These are phyloP conservation scores for Thalassiosira mediterranea DNA, from an alignment of 352 stramenopile genomes.

Conservation along the genomic window DNA sequence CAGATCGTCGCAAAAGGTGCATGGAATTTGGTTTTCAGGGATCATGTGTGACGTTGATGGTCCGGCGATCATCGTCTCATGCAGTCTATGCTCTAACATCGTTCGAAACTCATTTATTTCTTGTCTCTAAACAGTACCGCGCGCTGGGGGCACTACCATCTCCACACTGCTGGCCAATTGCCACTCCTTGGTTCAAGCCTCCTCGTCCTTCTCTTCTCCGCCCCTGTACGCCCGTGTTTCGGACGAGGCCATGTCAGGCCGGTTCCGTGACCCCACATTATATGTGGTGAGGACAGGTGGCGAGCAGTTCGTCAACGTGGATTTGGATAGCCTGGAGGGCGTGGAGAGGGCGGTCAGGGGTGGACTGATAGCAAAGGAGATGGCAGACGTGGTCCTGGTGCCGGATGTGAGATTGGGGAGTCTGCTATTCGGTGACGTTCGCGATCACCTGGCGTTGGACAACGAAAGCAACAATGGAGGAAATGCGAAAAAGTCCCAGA, in stretches of 20 bases:
- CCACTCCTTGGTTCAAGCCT: slow-evolving; percentile 58
- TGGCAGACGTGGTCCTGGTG: slow-evolving; percentile 60
- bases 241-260: slow-evolving; percentile 50
- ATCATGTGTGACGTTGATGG: too few relatives aligned
- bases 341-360: slow-evolving; percentile 58
- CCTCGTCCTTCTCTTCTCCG: slow-evolving; percentile 57
- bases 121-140: slow-evolving; percentile 23
- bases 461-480: slow-evolving; percentile 8
- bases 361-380: slow-evolving; percentile 54
- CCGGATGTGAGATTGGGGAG: slow-evolving; percentile 49
- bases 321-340: slow-evolving; percentile 52
- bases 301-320: slow-evolving; percentile 66
- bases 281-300: slow-evolving; percentile 40
- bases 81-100: too few relatives aligned
- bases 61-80: too few relatives aligned
- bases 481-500: slow-evolving; percentile 56
- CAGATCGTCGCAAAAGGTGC: too few relatives aligned
- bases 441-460: background rate
- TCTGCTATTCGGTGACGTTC: slow-evolving; percentile 28
- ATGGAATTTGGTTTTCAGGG: too few relatives aligned
- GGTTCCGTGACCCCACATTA: slow-evolving; percentile 52
- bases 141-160: slow-evolving; percentile 48
- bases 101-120: background rate
- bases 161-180: slow-evolving; percentile 57
- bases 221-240: slow-evolving; percentile 5